Evolutionary conservation across 2,329 filamentous ascomycete genomes (phyloP).

Genomic region (Diaporthe aspalathi): DNA sequence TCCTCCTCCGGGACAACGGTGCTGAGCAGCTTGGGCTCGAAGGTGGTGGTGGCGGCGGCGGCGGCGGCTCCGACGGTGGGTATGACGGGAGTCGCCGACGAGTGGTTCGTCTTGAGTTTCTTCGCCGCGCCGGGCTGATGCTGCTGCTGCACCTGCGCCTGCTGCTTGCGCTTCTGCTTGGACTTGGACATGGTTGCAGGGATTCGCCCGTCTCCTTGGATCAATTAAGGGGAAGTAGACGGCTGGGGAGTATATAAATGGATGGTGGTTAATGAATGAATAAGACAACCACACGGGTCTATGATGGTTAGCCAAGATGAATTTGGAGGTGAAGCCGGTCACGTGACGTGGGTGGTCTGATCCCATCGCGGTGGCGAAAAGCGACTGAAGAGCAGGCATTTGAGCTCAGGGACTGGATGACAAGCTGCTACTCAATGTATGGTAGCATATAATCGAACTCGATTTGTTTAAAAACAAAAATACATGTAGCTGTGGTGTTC

Average conservation of each 20-base stretch:
- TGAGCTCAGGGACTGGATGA: too few species aligned
- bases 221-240: not conserved
- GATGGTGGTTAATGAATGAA: not conserved
- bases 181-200: slow-evolving; percentile 40
- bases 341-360: slow-evolving; percentile 21
- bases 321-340: not conserved
- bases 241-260: not conserved
- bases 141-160: slow-evolving; percentile 24
- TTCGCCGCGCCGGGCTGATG: slow-evolving; percentile 32
- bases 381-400: too few species aligned
- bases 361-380: slow-evolving; percentile 13
- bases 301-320: not conserved
- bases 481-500: too few species aligned
- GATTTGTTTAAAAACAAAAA: too few species aligned
- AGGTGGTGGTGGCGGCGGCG: not conserved
- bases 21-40: slow-evolving; percentile 33
- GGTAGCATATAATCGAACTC: too few species aligned
- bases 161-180: slow-evolving; percentile 38
- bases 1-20: slow-evolving; percentile 39
- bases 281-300: not conserved
- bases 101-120: slow-evolving; percentile 31
- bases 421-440: not conserved
- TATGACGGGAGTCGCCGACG: not conserved
- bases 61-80: slow-evolving; percentile 31
- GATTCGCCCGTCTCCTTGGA: not conserved